Conservation (phyloP, 2,329 filamentous ascomycete genomes). For the Aspergillus uvarum region DNA sequence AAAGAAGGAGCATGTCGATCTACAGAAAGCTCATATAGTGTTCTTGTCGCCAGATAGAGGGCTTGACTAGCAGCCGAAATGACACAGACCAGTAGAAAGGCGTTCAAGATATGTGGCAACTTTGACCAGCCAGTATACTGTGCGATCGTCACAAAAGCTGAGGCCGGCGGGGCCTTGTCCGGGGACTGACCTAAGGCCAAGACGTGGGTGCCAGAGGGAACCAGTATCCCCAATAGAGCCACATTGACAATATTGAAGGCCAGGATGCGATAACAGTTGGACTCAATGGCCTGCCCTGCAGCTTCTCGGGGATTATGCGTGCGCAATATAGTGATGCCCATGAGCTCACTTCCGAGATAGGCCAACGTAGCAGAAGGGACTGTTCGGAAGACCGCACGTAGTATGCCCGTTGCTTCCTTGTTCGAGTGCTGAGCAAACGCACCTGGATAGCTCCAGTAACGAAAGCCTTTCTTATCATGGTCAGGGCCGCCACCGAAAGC, state of each 20-base stretch:
- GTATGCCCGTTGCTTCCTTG: slow-evolving; percentile 48
- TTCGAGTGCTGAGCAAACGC: slow-evolving; percentile 47
- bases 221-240: slow-evolving; percentile 71
- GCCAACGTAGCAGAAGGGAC: slow-evolving; percentile 76
- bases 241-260: slow-evolving; percentile 76
- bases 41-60: slow-evolving; percentile 70
- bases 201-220: slow-evolving; percentile 64
- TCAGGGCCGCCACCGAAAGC: slow-evolving; percentile 65
- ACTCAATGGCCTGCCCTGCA: slow-evolving; percentile 72
- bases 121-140: slow-evolving; percentile 60
- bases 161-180: slow-evolving; percentile 56
- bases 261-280: slow-evolving; percentile 77
- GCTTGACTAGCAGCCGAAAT: slow-evolving; percentile 75
- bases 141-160: slow-evolving; percentile 74
- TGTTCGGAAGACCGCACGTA: slow-evolving; percentile 65
- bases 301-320: slow-evolving; percentile 74
- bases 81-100: slow-evolving; percentile 70
- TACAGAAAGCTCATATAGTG: slow-evolving; percentile 69
- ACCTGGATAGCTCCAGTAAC: slow-evolving; percentile 63
- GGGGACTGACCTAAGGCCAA: slow-evolving; percentile 51
- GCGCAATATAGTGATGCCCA: slow-evolving; percentile 73
- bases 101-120: slow-evolving; percentile 69
- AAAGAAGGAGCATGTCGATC: slow-evolving; percentile 69
- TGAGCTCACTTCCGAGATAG: slow-evolving; percentile 72
- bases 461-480: slow-evolving; percentile 60